Evolutionary conservation across 805 yeast genomes (phyloP).

Genomic region (Diddensiella transvaalensis): DNA sequence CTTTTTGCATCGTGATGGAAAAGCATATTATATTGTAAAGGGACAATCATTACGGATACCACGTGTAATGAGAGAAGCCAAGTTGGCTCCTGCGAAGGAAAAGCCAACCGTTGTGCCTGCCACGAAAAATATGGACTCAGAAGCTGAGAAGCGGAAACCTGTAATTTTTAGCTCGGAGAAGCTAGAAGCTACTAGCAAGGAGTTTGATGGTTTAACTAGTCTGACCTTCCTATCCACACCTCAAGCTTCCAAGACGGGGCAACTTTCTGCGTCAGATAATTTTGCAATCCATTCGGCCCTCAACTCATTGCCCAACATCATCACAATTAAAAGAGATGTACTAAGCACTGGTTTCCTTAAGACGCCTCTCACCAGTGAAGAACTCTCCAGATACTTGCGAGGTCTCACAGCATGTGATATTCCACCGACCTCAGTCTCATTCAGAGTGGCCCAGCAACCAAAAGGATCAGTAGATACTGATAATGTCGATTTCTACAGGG

Average conservation of each 20-base stretch:
- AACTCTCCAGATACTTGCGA: constrained; percentile 13
- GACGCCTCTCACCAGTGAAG: constrained; percentile 6
- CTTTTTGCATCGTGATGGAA: constrained; percentile 62
- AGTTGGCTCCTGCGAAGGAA: neutral
- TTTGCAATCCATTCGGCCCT: constrained; percentile 15
- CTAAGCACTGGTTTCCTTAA: constrained; percentile 16
- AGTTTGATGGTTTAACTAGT: neutral
- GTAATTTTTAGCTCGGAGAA: neutral
- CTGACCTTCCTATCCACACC: neutral
- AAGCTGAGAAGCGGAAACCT: neutral
- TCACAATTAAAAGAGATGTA: constrained; percentile 6
- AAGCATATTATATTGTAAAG: constrained; percentile 64
- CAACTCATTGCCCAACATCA: constrained; percentile 12
- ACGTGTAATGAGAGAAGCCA: neutral
- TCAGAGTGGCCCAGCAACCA: constrained; percentile 9
- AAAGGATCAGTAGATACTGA: constrained; percentile 11
- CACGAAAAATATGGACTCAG: neutral
- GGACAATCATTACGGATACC: constrained; percentile 30
- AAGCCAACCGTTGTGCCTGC: neutral
- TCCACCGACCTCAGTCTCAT: constrained; percentile 7
- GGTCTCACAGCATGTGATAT: constrained; percentile 16
- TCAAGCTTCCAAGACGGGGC: neutral
- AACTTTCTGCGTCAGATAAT: constrained; percentile 1
- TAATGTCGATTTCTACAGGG: constrained; percentile 10
- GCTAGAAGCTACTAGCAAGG: neutral